Percentiles rank a stretch among this genome's conserved stretches.
These are phyloP conservation scores for Protea cynaroides DNA, from an alignment of 164 flowering plant species.

Conservation along the genomic window DNA sequence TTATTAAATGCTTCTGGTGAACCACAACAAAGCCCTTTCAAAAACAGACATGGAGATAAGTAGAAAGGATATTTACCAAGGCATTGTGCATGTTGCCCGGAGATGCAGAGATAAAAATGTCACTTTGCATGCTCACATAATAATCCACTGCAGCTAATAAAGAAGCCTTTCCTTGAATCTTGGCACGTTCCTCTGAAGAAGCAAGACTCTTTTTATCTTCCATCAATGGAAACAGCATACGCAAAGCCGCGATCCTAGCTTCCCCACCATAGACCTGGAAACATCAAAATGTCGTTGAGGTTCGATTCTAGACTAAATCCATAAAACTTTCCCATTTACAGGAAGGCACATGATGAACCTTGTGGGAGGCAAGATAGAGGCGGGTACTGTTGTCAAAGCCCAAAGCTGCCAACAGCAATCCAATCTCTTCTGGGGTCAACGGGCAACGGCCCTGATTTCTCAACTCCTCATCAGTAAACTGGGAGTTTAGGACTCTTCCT, in stretches of 20 bases:
- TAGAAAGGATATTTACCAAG: slow-evolving; percentile 41
- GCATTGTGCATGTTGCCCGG: slow-evolving; percentile 99
- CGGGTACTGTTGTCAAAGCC: slow-evolving; percentile 89
- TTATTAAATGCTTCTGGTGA: too few relatives aligned
- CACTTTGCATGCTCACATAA: slow-evolving; percentile 91
- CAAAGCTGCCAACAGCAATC: slow-evolving; percentile 80
- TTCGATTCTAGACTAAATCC: too few relatives aligned
- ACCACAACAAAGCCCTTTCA: too few relatives aligned
- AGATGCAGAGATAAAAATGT: slow-evolving; percentile 95
- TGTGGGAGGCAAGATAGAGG: slow-evolving; percentile 96
- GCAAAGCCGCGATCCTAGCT: slow-evolving; percentile 75
- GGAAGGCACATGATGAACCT: slow-evolving; percentile 33
- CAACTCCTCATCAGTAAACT: slow-evolving; percentile 91
- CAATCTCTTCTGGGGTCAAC: slow-evolving; percentile 97
- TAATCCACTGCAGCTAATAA: slow-evolving; percentile 91
- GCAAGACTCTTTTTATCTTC: slow-evolving; percentile 94
- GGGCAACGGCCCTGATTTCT: slow-evolving; percentile 94
- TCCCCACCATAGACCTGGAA: slow-evolving; percentile 94
- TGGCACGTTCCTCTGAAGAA: slow-evolving; percentile 61
- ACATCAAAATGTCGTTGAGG: too few relatives aligned
- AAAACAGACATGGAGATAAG: too few relatives aligned
- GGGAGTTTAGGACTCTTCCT: slow-evolving; percentile 90
- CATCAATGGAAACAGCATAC: slow-evolving; percentile 75
- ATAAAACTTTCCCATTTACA: neutral
- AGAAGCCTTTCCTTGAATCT: slow-evolving; percentile 84